phyloP scores from a whole-genome alignment of 1,139 yeast species.

The Petasospora fabianii region DNA sequence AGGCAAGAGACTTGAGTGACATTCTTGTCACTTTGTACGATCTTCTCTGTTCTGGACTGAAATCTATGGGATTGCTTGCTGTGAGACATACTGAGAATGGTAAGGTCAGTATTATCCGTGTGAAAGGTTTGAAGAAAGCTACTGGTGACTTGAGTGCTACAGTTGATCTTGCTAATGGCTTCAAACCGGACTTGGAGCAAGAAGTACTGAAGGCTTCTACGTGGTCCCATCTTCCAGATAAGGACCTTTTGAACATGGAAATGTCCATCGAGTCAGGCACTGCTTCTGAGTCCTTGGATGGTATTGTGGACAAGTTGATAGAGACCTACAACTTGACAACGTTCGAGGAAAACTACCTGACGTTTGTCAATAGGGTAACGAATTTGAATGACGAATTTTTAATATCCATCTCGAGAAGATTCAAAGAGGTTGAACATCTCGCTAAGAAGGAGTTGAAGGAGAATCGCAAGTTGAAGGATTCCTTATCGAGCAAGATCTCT shows the following conservation, averaged over 20 bases:
- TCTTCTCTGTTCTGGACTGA: conserved; percentile 39
- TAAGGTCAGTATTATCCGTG: conserved; percentile 52
- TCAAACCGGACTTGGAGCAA: conserved; percentile 22
- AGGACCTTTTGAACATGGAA: conserved; percentile 12
- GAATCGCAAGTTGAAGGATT: conserved; percentile 50
- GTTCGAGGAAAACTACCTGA: conserved; percentile 23
- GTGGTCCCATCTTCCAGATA: conserved; percentile 21
- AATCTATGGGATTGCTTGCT: conserved; percentile 72
- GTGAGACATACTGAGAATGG: conserved; percentile 37
- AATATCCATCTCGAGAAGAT: conserved; percentile 68
- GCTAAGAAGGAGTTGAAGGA: conserved; percentile 86
- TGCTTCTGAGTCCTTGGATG: conserved; percentile 18
- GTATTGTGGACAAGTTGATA: conserved; percentile 20
- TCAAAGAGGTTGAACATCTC: conserved; percentile 85
- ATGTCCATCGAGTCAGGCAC: conserved; percentile 7
- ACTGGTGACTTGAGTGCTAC: conserved; percentile 21
- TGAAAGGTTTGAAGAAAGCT: conserved; percentile 60
- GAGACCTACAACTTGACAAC: conserved; percentile 23
- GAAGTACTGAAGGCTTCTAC: conserved; percentile 11
- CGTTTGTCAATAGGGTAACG: conserved; percentile 20
- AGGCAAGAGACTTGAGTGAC: conserved; percentile 29
- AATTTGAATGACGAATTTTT: conserved; percentile 47
- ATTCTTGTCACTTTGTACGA: conserved; percentile 31
- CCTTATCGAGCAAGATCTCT: conserved; percentile 53
- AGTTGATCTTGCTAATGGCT: conserved; percentile 18